Evolutionary conservation across 139 green algal species (phyloP).

Genomic region (Picochlorum sp.): DNA sequence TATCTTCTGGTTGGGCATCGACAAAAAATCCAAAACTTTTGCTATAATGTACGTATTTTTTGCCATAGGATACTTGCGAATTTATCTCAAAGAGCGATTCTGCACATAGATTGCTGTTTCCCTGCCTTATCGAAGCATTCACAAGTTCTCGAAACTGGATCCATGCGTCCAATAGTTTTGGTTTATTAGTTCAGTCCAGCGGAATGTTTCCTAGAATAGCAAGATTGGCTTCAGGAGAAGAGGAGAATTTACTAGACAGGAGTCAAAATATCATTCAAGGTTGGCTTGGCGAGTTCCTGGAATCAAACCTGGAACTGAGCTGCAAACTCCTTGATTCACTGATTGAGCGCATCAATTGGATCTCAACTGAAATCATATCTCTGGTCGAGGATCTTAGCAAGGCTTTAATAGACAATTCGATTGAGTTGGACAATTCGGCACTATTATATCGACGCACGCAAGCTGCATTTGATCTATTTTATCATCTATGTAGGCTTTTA

Average conservation of each 20-base stretch:
- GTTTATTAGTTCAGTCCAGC: neutral
- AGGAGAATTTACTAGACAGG: neutral
- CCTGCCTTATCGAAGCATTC: slow-evolving; percentile 47
- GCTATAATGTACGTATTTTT: neutral
- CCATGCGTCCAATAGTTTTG: slow-evolving; percentile 7
- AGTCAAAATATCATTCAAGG: neutral
- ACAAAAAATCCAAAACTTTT: too few species aligned
- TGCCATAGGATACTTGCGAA: neutral
- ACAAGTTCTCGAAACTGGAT: slow-evolving; percentile 3
- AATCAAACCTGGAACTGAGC: slow-evolving; percentile 15
- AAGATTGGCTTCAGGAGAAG: slow-evolving; percentile 1
- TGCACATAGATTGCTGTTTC: slow-evolving; percentile 32
- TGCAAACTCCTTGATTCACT: slow-evolving; percentile 69
- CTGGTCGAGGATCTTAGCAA: slow-evolving; percentile 22
- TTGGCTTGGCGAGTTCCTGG: neutral
- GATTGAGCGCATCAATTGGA: slow-evolving; percentile 78
- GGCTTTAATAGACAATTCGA: neutral
- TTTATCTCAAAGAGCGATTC: slow-evolving; percentile 39
- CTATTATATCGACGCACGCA: neutral
- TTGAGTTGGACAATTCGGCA: neutral
- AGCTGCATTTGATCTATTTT: neutral
- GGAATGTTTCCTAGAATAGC: neutral
- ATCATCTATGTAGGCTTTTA: neutral
- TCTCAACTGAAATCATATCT: slow-evolving; percentile 65
- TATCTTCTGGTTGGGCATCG: too few species aligned